Conservation (phyloP, 2,329 filamentous ascomycete species). For the Macrophomina pseudophaseolina region DNA sequence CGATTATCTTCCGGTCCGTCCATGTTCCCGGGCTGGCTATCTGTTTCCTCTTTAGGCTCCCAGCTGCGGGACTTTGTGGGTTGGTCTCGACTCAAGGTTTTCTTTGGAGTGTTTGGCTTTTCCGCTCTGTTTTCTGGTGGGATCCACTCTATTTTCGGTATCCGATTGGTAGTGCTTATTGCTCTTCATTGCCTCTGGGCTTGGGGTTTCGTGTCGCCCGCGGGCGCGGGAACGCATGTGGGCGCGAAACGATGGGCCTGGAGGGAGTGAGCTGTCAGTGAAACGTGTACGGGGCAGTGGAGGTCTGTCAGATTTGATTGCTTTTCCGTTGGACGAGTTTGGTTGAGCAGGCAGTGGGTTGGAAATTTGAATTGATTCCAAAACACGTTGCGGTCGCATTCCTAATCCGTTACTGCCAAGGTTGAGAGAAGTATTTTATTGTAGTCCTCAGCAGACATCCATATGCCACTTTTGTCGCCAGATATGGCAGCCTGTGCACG, state of each 20-base stretch:
- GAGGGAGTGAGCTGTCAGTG: neutral
- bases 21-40: neutral
- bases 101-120: neutral
- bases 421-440: too few relatives aligned
- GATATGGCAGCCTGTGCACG: too few relatives aligned
- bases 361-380: neutral
- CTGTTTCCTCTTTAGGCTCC: neutral
- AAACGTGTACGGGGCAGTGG: neutral
- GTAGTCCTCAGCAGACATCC: too few relatives aligned
- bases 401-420: neutral
- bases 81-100: neutral
- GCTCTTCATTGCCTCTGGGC: neutral
- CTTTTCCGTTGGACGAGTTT: neutral
- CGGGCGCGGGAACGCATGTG: neutral
- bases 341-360: neutral
- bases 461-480: too few relatives aligned
- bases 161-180: constrained; percentile 5
- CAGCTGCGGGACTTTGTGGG: neutral
- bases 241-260: neutral
- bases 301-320: neutral
- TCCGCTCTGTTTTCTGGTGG: neutral
- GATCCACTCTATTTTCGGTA: constrained; percentile 2
- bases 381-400: neutral
- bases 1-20: neutral
- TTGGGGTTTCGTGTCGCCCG: neutral